Base-by-base conservation (phyloP, 1,284 basidiomycete species). In the Bondarzewia mesenterica region DNA sequence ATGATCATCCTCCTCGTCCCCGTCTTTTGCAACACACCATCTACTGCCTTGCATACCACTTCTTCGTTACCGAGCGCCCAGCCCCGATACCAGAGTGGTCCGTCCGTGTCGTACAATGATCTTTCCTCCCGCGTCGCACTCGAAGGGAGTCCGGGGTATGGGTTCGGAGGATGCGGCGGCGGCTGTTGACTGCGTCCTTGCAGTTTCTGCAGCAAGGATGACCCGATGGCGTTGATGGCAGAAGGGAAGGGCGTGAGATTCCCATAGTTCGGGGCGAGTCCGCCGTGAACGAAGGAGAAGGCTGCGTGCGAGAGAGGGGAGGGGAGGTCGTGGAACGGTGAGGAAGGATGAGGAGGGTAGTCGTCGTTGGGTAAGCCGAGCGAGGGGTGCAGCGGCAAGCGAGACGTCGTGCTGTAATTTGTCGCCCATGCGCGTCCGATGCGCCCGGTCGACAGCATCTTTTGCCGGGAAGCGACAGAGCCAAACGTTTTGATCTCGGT, bases 51-150 rank as follows among this genome's bases (percentile, higher is more conserved):
- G 62, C 93, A 97, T 1, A 85, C 82, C 45, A 71, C 70, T 41
- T 75, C 72, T 48, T 90, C 88, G 18, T 73, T 68, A 7, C 86
- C 82, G 27, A 82, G 68, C 12, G 89, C 90, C 86, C 89, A 93
- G 0, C 91, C 91, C 22, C 93, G 78, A 63, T 92, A 93, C 93
- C 93, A 96, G 45, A 91, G 64, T 18, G 89, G 90, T 0, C 93
- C 44, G 44, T 35, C 23, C 15, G 27, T 14, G 3, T 37, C 44
- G 21, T 45, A 45, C 18, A 96, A 62, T 41, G 78, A 73, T 5
- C 68, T 61, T 63, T 96, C 93, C 47, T 81, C 82, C 0, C 56
- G 54, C 0, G 84, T 86, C 3, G 86, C 72, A 36, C 78, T 72
- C 2, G 60, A 54, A 2, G 93, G 93, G 14, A 95, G 63, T 10